These are phyloP conservation scores for Termitomyces sp. DNA, from an alignment of 768 basidiomycete species.

Conservation along the genomic window DNA sequence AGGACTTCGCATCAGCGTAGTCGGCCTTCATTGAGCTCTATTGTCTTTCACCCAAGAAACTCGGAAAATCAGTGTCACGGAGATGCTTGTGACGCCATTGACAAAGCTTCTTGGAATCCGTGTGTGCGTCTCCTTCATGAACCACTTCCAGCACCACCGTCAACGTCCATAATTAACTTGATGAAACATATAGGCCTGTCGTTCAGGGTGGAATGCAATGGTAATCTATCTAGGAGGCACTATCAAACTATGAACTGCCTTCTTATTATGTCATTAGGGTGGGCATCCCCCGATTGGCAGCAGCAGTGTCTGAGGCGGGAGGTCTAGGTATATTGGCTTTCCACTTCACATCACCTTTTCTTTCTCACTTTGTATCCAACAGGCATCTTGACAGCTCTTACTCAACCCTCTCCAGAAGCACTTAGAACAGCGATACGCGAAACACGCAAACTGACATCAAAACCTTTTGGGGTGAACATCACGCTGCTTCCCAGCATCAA, in stretches of 20 bases:
- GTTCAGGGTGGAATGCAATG: slow-evolving; percentile 93
- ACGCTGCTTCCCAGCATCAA: slow-evolving; percentile 86
- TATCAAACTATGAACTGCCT: background rate
- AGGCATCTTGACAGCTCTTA: slow-evolving; percentile 84
- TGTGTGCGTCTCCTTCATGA: background rate
- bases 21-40: background rate
- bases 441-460: slow-evolving; percentile 61
- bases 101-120: slow-evolving; percentile 26
- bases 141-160: background rate
- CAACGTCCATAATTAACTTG: background rate
- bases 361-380: slow-evolving; percentile 2
- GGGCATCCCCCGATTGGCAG: slow-evolving; percentile 66
- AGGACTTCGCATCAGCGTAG: background rate
- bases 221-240: slow-evolving; percentile 28
- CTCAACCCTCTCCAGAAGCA: slow-evolving; percentile 81
- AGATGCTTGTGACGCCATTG: slow-evolving; percentile 48
- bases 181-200: slow-evolving; percentile 47
- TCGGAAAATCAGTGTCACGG: slow-evolving; percentile 4
- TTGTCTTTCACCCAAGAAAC: background rate
- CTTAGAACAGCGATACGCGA: slow-evolving; percentile 77
- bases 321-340: slow-evolving; percentile 54
- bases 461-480: slow-evolving; percentile 83
- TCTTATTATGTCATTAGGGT: slow-evolving; percentile 52
- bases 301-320: slow-evolving; percentile 80
- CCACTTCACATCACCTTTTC: background rate